These are phyloP conservation scores for Aspergillus eucalypticola DNA, from an alignment of 2,329 filamentous ascomycete species.

Conservation along the genomic window DNA sequence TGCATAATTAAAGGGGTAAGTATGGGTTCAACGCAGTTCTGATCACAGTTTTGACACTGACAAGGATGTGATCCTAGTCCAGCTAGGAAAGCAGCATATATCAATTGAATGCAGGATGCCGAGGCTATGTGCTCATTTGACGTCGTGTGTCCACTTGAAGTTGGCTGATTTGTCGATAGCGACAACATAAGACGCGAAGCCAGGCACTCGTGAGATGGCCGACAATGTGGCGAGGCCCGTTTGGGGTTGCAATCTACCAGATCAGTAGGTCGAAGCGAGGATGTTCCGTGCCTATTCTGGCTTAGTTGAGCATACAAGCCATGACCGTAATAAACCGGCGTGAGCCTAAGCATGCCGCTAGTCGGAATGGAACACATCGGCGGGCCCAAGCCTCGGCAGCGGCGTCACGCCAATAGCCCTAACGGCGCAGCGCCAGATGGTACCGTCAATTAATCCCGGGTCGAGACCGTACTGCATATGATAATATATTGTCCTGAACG, in stretches of 20 bases:
- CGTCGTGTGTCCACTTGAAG: no score
- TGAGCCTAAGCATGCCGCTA: conserved; percentile 4
- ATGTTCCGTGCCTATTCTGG: neutral
- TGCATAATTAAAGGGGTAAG: neutral
- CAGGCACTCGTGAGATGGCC: neutral
- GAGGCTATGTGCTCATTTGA: neutral
- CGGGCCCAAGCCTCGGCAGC: neutral
- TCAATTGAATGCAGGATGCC: neutral
- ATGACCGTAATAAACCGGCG: conserved; percentile 4
- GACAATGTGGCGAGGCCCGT: no score
- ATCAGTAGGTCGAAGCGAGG: conserved; percentile 13
- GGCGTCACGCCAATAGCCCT: neutral
- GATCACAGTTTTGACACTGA: neutral
- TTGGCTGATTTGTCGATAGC: neutral
- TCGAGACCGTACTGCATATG: neutral
- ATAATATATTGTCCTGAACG: neutral
- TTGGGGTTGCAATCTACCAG: neutral
- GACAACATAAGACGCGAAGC: neutral
- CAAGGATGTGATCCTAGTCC: neutral
- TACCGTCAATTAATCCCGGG: neutral
- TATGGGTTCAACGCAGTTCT: neutral
- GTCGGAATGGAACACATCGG: neutral
- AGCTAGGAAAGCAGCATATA: neutral
- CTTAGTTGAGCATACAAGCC: neutral
- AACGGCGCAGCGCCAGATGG: neutral